Evolutionary conservation across 1,139 yeast species (phyloP).

Genomic region (Geotrichum klebahnii): DNA sequence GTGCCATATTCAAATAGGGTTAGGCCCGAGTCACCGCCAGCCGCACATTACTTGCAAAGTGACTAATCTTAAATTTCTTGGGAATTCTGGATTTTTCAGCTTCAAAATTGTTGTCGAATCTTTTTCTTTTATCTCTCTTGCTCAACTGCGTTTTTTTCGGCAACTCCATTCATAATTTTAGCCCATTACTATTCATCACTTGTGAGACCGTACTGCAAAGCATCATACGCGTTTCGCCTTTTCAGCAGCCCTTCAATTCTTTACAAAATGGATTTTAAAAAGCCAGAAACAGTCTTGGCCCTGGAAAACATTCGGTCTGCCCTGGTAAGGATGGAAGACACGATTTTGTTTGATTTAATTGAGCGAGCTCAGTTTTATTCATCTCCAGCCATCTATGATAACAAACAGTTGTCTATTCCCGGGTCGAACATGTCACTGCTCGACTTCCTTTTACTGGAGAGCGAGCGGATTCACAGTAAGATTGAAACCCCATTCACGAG

Average conservation of each 20-base stretch:
- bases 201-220: not conserved
- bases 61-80: too few species aligned
- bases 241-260: not conserved
- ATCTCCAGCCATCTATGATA: conserved; percentile 69
- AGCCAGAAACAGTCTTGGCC: conserved; percentile 78
- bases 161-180: too few species aligned
- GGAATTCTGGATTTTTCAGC: too few species aligned
- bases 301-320: conserved; percentile 78
- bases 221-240: not conserved
- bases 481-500: not conserved
- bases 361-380: conserved; percentile 86
- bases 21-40: too few species aligned
- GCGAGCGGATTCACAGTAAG: conserved; percentile 59
- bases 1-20: too few species aligned
- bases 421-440: conserved; percentile 75
- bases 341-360: conserved; percentile 84
- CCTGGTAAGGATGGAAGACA: conserved; percentile 90
- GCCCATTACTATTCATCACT: too few species aligned
- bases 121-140: too few species aligned
- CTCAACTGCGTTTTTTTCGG: too few species aligned
- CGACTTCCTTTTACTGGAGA: conserved; percentile 76
- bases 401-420: conserved; percentile 56
- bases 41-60: too few species aligned
- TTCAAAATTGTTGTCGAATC: too few species aligned
- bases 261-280: conserved; percentile 69